phyloP scores from a whole-genome alignment of 1,284 basidiomycete species.

The Leccinum cinnamomeum region DNA sequence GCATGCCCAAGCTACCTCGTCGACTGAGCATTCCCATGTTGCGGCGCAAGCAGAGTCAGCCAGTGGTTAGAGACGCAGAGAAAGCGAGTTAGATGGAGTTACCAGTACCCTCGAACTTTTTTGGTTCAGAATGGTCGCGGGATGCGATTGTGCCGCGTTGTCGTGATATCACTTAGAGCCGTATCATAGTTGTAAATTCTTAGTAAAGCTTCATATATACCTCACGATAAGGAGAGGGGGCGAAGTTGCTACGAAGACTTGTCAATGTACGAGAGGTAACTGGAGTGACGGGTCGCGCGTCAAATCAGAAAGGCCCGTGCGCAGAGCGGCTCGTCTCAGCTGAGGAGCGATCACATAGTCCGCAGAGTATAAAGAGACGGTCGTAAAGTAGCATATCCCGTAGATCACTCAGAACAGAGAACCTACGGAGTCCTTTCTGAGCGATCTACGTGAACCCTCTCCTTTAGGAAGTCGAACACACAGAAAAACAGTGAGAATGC shows the following conservation, averaged over 20 bases:
- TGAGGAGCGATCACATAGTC: too few relatives aligned
- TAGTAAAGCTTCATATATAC: neutral
- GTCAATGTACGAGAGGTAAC: too few relatives aligned
- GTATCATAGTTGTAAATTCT: neutral
- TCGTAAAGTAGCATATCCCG: too few relatives aligned
- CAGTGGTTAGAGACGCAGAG: conserved; percentile 4
- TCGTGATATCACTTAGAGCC: neutral
- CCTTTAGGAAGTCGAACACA: too few relatives aligned
- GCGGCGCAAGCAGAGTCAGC: conserved; percentile 30
- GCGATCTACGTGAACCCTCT: too few relatives aligned
- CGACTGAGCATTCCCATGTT: conserved; percentile 32
- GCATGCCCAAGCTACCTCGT: conserved; percentile 29
- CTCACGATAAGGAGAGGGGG: neutral
- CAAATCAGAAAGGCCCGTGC: too few relatives aligned
- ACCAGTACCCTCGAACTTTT: neutral
- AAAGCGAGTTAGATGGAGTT: conserved; percentile 5
- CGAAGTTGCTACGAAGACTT: neutral
- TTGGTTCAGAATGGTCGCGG: neutral
- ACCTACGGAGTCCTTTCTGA: too few relatives aligned
- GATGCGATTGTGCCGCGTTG: neutral
- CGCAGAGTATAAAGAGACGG: too few relatives aligned
- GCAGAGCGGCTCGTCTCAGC: too few relatives aligned
- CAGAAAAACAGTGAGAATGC: too few relatives aligned
- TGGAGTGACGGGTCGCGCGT: too few relatives aligned
- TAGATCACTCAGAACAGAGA: too few relatives aligned